Percentiles rank a stretch among this genome's conserved stretches.
phyloP scores from a whole-genome alignment of 768 basidiomycete species.

The Pleurotus eryngii region DNA sequence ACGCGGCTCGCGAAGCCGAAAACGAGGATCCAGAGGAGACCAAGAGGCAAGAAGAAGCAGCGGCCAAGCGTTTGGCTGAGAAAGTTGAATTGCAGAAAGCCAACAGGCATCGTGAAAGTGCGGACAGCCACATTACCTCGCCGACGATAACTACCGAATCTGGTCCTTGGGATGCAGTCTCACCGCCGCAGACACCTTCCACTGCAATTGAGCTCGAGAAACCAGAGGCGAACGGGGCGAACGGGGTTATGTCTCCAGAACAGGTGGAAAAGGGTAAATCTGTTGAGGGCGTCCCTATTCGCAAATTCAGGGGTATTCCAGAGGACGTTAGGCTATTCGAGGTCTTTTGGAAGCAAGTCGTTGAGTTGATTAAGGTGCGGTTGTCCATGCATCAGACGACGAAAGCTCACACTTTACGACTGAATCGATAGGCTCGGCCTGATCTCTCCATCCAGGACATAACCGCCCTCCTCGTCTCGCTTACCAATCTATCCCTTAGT shows the following conservation, averaged over 20 bases:
- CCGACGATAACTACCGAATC: constrained; percentile 34
- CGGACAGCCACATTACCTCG: constrained; percentile 24
- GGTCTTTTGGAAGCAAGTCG: constrained; percentile 98
- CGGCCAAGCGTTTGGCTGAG: constrained; percentile 83
- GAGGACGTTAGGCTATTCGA: constrained; percentile 95
- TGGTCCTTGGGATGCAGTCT: constrained; percentile 38
- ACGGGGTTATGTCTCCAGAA: constrained; percentile 17
- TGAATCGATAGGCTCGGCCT: constrained; percentile 73
- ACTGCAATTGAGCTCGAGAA: constrained; percentile 17
- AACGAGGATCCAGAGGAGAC: constrained; percentile 94
- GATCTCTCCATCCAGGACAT: constrained; percentile 97
- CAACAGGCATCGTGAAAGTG: constrained; percentile 53
- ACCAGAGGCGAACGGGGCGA: constrained; percentile 17
- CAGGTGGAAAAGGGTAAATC: constrained; percentile 47
- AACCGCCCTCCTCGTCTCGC: constrained; percentile 91
- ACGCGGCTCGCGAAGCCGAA: constrained; percentile 96
- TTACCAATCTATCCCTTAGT: constrained; percentile 91
- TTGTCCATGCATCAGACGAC: not conserved
- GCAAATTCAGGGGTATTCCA: constrained; percentile 93
- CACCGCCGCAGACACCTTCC: constrained; percentile 29
- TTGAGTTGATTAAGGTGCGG: constrained; percentile 91
- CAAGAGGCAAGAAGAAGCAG: constrained; percentile 89
- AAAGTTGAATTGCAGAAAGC: constrained; percentile 76
- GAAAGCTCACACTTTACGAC: constrained; percentile 4
- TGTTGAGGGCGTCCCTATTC: constrained; percentile 52